These are phyloP conservation scores for Lactarius trivialis DNA, from an alignment of 768 basidiomycete species.

Conservation along the genomic window DNA sequence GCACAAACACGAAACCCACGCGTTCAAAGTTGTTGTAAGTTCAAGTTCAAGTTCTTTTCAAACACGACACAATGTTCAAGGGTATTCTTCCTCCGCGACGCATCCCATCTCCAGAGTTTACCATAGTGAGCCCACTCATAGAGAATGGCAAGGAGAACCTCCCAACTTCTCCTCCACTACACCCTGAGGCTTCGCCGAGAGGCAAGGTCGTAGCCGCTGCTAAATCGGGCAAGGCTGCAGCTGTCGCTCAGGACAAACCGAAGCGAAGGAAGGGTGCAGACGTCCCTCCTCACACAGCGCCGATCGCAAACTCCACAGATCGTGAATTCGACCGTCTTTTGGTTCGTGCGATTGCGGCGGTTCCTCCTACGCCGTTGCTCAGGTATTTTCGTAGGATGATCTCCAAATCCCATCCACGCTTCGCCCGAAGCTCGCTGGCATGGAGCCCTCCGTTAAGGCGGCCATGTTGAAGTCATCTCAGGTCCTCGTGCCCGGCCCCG, in stretches of 20 bases:
- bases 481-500: constrained; percentile 29
- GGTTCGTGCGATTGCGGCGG: constrained; percentile 38
- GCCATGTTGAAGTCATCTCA: constrained; percentile 88
- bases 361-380: background rate
- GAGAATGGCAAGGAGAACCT: constrained; percentile 68
- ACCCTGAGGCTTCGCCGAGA: constrained; percentile 22
- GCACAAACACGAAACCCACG: constrained; percentile 23
- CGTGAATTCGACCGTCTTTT: constrained; percentile 77
- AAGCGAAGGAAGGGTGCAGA: constrained; percentile 36
- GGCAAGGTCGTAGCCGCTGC: constrained; percentile 22
- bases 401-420: constrained; percentile 79
- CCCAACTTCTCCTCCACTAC: constrained; percentile 23
- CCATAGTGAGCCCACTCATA: constrained; percentile 51
- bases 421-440: constrained; percentile 69
- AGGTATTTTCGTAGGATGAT: constrained; percentile 55
- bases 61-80: constrained; percentile 61
- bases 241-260: constrained; percentile 36
- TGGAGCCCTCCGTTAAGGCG: constrained; percentile 83
- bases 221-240: constrained; percentile 33
- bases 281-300: constrained; percentile 21
- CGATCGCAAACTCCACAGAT: constrained; percentile 42
- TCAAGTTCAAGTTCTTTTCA: background rate
- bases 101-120: constrained; percentile 60
- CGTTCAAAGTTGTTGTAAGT: too few relatives aligned
- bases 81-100: constrained; percentile 68